These are phyloP conservation scores for Allomyces javanicus DNA, from an alignment of 192 early-diverging fungal species.

Conservation along the genomic window DNA sequence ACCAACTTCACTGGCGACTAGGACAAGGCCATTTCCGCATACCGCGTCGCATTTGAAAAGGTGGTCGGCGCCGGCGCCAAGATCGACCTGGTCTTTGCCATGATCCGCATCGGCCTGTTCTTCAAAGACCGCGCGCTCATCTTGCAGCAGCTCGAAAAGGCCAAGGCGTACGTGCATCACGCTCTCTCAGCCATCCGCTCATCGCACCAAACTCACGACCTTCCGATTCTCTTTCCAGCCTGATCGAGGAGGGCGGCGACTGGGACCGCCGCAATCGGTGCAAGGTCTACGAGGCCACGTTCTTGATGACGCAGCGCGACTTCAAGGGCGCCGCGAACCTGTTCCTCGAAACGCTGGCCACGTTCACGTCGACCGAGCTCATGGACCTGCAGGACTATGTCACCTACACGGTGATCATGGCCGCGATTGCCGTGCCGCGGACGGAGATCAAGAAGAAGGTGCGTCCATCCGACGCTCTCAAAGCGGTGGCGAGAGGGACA, in stretches of 20 bases:
- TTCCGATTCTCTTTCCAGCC: constrained; percentile 16
- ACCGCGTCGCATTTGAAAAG: constrained; percentile 64
- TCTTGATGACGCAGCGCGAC: constrained; percentile 80
- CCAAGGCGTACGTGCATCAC: constrained; percentile 26
- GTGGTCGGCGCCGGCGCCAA: constrained; percentile 75
- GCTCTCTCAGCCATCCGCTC: neutral
- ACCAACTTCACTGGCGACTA: constrained; percentile 12
- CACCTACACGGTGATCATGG: constrained; percentile 75
- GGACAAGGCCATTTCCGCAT: constrained; percentile 73
- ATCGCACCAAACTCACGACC: neutral
- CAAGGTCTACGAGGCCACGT: constrained; percentile 88
- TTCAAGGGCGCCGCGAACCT: constrained; percentile 80
- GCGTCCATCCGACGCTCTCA: constrained; percentile 1
- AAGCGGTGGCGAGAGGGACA: neutral
- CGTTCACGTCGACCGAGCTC: constrained; percentile 88
- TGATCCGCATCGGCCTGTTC: constrained; percentile 87
- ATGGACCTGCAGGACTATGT: constrained; percentile 98
- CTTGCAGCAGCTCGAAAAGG: constrained; percentile 59
- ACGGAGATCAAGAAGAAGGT: constrained; percentile 92
- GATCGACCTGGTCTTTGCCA: constrained; percentile 83
- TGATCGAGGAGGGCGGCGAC: constrained; percentile 96
- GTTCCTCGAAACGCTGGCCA: constrained; percentile 86
- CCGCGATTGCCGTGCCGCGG: constrained; percentile 65
- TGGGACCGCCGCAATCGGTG: constrained; percentile 98
- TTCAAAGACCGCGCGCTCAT: constrained; percentile 65